These are phyloP conservation scores for Aspergillus bombycis DNA, from an alignment of 2,329 filamentous ascomycete species.

Conservation along the genomic window DNA sequence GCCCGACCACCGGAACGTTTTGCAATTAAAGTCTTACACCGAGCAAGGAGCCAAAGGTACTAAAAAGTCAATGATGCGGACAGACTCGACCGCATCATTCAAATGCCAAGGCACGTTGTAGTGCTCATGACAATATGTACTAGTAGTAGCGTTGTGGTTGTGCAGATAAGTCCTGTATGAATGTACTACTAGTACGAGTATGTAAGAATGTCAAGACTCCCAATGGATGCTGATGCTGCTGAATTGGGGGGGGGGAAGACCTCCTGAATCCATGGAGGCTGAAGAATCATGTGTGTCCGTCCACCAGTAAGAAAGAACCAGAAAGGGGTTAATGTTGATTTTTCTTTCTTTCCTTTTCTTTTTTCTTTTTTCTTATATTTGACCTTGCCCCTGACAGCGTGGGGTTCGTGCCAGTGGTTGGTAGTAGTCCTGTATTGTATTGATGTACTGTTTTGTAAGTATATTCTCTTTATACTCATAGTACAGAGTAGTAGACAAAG, in stretches of 20 bases:
- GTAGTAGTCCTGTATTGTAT: background rate
- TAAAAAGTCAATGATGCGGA: background rate
- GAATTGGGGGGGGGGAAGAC: background rate
- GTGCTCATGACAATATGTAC: background rate
- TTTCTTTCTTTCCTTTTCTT: background rate
- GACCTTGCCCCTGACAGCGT: conserved; percentile 3
- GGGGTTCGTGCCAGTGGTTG: background rate
- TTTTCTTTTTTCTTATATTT: background rate
- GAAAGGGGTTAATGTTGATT: background rate
- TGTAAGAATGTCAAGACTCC: background rate
- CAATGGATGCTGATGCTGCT: background rate
- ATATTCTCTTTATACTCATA: background rate
- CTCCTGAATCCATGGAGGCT: conserved; percentile 1
- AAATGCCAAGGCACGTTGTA: background rate
- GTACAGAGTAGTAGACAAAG: too few species aligned
- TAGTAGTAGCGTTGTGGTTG: background rate
- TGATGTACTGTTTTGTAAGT: background rate
- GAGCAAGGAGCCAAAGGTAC: background rate
- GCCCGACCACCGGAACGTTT: background rate
- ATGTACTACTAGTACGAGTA: background rate
- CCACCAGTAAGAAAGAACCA: background rate
- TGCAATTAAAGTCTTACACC: background rate
- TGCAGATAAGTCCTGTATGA: background rate
- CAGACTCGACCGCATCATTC: background rate
- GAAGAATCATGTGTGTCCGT: background rate